Conservation (phyloP, 768 basidiomycete species). For the Tulasnella sp. region DNA sequence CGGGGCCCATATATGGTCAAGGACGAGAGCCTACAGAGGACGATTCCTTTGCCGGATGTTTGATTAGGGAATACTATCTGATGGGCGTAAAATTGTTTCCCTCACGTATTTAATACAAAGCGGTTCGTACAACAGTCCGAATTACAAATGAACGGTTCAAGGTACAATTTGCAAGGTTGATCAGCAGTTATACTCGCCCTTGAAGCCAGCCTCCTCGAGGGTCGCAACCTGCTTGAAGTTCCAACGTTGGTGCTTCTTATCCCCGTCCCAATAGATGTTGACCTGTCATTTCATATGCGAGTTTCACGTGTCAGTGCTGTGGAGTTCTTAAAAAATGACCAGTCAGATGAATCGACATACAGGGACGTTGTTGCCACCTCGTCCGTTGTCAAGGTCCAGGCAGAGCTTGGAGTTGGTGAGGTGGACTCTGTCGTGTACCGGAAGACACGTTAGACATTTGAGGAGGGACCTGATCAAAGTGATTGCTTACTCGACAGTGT, state of each 20-base stretch:
- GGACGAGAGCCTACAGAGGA: neutral
- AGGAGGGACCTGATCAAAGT: neutral
- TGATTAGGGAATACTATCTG: neutral
- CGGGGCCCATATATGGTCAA: neutral
- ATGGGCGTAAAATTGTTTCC: neutral
- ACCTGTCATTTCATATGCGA: neutral
- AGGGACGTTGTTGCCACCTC: neutral
- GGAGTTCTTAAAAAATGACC: neutral
- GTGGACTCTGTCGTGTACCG: neutral
- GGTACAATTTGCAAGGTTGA: neutral
- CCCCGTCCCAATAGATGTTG: neutral
- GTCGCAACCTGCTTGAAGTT: constrained; percentile 1
- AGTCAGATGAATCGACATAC: neutral
- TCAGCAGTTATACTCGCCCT: neutral
- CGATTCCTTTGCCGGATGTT: neutral
- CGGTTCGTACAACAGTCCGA: neutral
- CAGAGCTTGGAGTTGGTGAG: neutral
- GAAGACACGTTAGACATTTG: neutral
- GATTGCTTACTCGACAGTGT: neutral
- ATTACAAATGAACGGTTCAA: neutral
- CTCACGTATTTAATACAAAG: neutral
- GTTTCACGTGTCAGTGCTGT: neutral
- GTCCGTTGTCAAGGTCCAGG: neutral
- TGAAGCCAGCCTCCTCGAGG: neutral
- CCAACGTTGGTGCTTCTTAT: neutral